Evolutionary conservation across 129 eudicot genomes (phyloP), one percentile per base, ranked within the genome.

Genomic region (Helichrysum umbraculigerum): DNA sequence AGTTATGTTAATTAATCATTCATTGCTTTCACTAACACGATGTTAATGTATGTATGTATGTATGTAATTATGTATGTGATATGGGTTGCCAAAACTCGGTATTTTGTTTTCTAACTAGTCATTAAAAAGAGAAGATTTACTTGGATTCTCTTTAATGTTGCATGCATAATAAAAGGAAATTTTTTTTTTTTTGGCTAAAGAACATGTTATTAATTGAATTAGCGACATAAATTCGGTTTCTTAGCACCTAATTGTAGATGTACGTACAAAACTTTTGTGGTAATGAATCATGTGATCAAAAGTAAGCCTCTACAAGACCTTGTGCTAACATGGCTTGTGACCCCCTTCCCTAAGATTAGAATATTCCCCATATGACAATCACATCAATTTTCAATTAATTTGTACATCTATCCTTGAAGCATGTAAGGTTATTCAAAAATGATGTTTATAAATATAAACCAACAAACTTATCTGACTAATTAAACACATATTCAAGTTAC

Each of bases 291-390:
- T 74, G 79, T 74, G 71, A 80, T 69, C 34, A 67, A 73, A 78
- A 52, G 54, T 22, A 8, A 29, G 42, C 65, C 62, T 33, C 77
- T 50, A 60, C 37, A 60, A 72, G 39, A 80, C 67, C 83, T 68
- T 66, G 79, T 80, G 74, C 15, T 44, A 44, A 80, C 84, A 74
- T 80, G 84, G 70, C 28, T 70, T 78, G 80, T 76, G 67, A 66
- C 80, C 79, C 52, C 63, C 61, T 66, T 79, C 22, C 22, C 57
- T 64, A 25, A 37, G 32, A 34, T 44, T 60, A 51, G 32, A 66
- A 73, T 72, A 68, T 67, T 73, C 60, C 22, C 42, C 84, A 67
- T 58, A 58, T 80, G 79, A 70, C 74, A 67, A 80, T 32, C 22
- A 52, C 28, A 72, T 64, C 59, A 72, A 72, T 70, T 70, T 79